Conservation (phyloP, 2,329 filamentous ascomycete species). For the Phaeosphaeria sp. region DNA sequence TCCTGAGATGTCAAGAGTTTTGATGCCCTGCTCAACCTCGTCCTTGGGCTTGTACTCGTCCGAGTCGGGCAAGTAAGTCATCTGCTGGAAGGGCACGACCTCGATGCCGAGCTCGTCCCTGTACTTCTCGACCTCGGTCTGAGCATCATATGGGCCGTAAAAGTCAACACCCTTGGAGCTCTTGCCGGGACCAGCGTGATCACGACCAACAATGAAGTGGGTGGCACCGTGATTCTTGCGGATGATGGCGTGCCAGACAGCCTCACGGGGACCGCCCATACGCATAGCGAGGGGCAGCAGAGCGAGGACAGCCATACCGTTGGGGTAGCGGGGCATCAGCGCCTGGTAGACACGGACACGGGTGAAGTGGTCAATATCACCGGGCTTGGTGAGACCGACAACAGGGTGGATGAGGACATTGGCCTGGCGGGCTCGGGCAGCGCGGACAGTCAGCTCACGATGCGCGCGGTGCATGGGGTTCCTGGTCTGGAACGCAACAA, state of each 20-base stretch:
- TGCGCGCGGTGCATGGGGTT: constrained; percentile 99
- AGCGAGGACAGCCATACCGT: constrained; percentile 97
- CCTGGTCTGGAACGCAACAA: constrained; percentile 96
- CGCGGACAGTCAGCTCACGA: constrained; percentile 95
- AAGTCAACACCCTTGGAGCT: constrained; percentile 97
- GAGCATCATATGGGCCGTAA: constrained; percentile 97
- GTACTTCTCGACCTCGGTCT: constrained; percentile 96
- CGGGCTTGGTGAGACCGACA: constrained; percentile 97
- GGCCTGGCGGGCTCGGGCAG: constrained; percentile 92
- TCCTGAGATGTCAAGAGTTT: constrained; percentile 69
- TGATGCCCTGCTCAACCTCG: constrained; percentile 79
- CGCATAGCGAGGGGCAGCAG: constrained; percentile 97
- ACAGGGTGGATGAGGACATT: constrained; percentile 99
- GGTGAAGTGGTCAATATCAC: constrained; percentile 99
- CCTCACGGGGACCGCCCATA: constrained; percentile 97
- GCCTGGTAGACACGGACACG: constrained; percentile 99
- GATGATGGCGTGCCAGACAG: constrained; percentile 99
- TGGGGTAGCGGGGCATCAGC: constrained; percentile 93
- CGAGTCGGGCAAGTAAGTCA: constrained; percentile 96
- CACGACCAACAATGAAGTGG: constrained; percentile 98
- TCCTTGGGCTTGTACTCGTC: constrained; percentile 97
- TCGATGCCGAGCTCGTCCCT: constrained; percentile 95
- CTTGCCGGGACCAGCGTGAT: constrained; percentile 97
- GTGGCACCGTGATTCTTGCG: constrained; percentile 99
- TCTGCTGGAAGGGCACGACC: constrained; percentile 99